Base-by-base conservation (phyloP, 2,329 filamentous ascomycete genomes). In the Purpureocillium lavendulum region DNA sequence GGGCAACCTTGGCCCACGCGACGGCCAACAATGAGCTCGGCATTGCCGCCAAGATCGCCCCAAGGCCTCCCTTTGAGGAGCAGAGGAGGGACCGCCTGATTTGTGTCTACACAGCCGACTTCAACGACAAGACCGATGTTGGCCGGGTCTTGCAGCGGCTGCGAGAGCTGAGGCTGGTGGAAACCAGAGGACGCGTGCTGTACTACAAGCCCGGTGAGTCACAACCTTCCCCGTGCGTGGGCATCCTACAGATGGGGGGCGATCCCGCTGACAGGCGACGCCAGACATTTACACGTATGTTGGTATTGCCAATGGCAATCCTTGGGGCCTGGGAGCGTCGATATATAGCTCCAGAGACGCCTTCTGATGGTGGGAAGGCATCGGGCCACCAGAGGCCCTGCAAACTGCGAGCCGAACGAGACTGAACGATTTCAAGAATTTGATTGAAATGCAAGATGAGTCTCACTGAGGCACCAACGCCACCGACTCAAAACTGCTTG, bases 31-130 rank as follows among this genome's bases (percentile, higher is more conserved):
- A 82, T 43, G 72, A 83, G 46, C 71, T 94, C 2, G 87, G 87
- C 0, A 73, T 78, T 30, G 71, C 66, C 1, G 83, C 86, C 9
- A 94, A 92, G 60, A 82, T 89, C 11, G 58, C 80, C 1, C 77
- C 83, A 2, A 64, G 67, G 35, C 57, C 71, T 9, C 63, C 61
- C 6, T 58, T 59, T 1, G 60, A 64, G n/a, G 54, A 61, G 35
- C 42, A 45, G 6, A 52, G 61, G 17, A 67, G 60, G 33, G 60
- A 64, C 15, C 70, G 78, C 15, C 60, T 92, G 32, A 77, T 94
- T 18, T 89, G 84, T 48, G 67, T 94, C 7, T 94, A 94, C 58
- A 94, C 86, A 5, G 65, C 67, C 32, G 78, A 94, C 56, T 92
- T 88, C 54, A 65, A 65, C 21, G 79, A 94, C 53, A 69, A 64